phyloP scores from a whole-genome alignment of 371 early-diverging fungal species.

The Saksenaea vasiformis region DNA sequence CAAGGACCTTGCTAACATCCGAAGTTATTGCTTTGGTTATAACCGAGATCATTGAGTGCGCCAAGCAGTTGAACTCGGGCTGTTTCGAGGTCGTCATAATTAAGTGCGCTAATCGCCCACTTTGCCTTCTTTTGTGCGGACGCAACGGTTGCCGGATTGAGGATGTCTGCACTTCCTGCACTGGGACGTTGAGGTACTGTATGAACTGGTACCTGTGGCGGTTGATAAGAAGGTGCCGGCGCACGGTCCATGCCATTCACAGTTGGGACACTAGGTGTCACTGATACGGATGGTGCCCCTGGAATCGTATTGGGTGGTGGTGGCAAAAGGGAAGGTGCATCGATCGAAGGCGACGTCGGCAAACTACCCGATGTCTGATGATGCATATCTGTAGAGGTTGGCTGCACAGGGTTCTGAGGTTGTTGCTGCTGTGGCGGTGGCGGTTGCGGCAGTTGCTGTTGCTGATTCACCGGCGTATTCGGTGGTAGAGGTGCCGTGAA shows the following conservation, averaged over 20 bases:
- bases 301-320: conserved; percentile 17
- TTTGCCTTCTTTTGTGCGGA: conserved; percentile 86
- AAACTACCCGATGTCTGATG: conserved; percentile 21
- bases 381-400: conserved; percentile 22
- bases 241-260: background rate
- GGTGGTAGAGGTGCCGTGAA: conserved; percentile 45
- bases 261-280: background rate
- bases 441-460: conserved; percentile 16
- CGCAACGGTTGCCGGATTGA: conserved; percentile 64
- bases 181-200: conserved; percentile 14
- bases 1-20: conserved; percentile 20
- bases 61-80: conserved; percentile 82
- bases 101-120: conserved; percentile 93
- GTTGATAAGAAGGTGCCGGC: background rate
- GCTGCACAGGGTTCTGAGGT: conserved; percentile 18
- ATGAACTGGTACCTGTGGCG: background rate
- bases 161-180: background rate
- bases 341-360: background rate
- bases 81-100: conserved; percentile 89
- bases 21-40: conserved; percentile 46
- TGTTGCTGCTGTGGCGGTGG: conserved; percentile 22
- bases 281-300: conserved; percentile 7
- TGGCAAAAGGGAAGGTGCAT: background rate
- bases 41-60: conserved; percentile 64
- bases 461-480: conserved; percentile 10